Percentiles rank a stretch among this genome's conserved stretches.
Evolutionary conservation across 2,329 filamentous ascomycete genomes (phyloP).

Genomic region (Knufia fluminis): DNA sequence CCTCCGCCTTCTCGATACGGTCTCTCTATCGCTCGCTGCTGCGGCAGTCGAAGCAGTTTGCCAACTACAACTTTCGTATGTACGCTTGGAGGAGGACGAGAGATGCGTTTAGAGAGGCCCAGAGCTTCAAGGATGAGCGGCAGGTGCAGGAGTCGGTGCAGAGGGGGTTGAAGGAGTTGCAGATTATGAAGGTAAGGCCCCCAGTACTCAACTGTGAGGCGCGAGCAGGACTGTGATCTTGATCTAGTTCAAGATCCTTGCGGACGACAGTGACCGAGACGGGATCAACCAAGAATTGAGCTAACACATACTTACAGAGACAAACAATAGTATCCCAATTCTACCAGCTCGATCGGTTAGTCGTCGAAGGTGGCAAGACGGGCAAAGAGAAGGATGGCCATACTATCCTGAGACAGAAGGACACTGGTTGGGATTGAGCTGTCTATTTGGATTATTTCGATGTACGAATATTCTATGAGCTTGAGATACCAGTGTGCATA

Average conservation of each 20-base stretch:
- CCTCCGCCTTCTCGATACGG: constrained; percentile 39
- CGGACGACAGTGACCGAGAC: no score
- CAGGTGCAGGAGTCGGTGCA: constrained; percentile 82
- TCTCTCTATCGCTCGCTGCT: constrained; percentile 74
- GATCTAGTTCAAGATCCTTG: no score
- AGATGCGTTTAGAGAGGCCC: constrained; percentile 81
- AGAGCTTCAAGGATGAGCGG: constrained; percentile 61
- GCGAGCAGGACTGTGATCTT: no score
- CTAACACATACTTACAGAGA: constrained; percentile 53
- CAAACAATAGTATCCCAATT: constrained; percentile 94
- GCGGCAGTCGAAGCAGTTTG: constrained; percentile 76
- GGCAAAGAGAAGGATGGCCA: constrained; percentile 61
- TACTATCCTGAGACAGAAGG: constrained; percentile 67
- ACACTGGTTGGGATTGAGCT: constrained; percentile 55
- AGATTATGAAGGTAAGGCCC: constrained; percentile 80
- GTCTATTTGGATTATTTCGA: background rate
- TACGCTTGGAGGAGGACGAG: constrained; percentile 85
- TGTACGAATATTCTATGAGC: background rate
- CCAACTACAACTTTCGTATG: constrained; percentile 94
- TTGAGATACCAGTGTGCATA: constrained; percentile 1
- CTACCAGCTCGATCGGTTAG: constrained; percentile 81
- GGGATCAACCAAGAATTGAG: background rate
- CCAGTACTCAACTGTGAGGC: no score
- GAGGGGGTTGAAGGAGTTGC: constrained; percentile 75
- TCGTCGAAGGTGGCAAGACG: constrained; percentile 79